Base-by-base conservation (phyloP, 768 basidiomycete genomes). In the Tulasnella sp. region DNA sequence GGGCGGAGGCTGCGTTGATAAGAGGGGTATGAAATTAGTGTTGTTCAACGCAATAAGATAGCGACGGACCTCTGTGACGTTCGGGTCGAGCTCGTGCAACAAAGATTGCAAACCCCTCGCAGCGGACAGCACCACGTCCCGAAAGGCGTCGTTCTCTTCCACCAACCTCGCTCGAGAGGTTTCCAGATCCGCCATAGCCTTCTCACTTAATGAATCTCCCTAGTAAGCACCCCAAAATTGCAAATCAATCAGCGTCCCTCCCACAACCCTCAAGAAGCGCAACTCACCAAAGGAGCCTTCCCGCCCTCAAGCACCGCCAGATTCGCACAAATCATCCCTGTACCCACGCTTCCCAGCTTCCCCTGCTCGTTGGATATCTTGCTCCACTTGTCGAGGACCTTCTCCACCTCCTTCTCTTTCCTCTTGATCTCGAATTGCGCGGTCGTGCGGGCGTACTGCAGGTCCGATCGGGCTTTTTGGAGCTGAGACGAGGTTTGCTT, bases 361-460 rank as follows among this genome's bases (percentile, higher is more conserved):
- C 84, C 78, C 78, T 94, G 92, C 11, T 83, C 78, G 72, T 92
- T 91, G 5, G 86, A 80, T 19, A 94, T 78, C 77, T 88, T 92
- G 35, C 83, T 81, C 90, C 90, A 92, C 75, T 86, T 87, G 65
- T 94, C 92, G 34, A 85, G 75, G 77, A 90, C 87, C 19, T 87
- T 84, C 76, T 94, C 92, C 19, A 88, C 80, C 44, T 94, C 92
- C 75, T 89, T 89, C 75, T 95, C 92, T 76, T 86, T 86, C 82
- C 90, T 90, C 84, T 89, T 92, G 39, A 92, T 78, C 77, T 94
- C 93, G 40, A 83, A 83, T 72, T 86, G 84, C 74, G 92, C 86
- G 0, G 88, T 85, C 44, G 87, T 83, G 32, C 93, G 87, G 14
- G 91, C 81, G 11, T 86, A 86, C 75, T 91, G 90, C 12, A 94